A percentile compares a stretch with the other conserved stretches of the same genome.
These are phyloP conservation scores for Cercospora nicotianae DNA, from an alignment of 2,329 filamentous ascomycete species.

Conservation along the genomic window DNA sequence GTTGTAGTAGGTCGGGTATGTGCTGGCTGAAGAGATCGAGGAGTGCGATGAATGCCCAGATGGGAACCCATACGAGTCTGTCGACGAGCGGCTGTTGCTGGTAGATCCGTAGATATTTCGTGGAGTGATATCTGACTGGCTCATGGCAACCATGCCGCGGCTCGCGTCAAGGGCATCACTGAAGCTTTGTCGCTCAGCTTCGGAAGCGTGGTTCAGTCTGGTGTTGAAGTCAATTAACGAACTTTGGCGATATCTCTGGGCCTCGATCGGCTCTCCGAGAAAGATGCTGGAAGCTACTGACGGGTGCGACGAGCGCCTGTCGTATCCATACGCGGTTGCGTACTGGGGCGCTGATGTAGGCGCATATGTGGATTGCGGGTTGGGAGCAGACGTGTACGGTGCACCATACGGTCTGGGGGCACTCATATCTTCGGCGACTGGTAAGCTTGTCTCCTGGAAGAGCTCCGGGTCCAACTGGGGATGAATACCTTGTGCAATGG, in stretches of 20 bases:
- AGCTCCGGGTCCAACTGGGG: constrained; percentile 55
- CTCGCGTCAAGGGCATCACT: constrained; percentile 90
- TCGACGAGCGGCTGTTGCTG: constrained; percentile 57
- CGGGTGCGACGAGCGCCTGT: constrained; percentile 79
- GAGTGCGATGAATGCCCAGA: constrained; percentile 81
- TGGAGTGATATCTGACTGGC: constrained; percentile 78
- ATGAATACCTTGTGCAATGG: constrained; percentile 69
- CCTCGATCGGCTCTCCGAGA: constrained; percentile 50
- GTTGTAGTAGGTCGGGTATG: constrained; percentile 76
- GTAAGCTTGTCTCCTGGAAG: constrained; percentile 66
- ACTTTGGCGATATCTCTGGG: constrained; percentile 55
- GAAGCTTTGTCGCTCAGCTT: constrained; percentile 67
- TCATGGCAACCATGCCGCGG: constrained; percentile 92
- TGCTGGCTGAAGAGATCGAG: constrained; percentile 80
- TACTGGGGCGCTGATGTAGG: constrained; percentile 70
- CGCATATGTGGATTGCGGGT: constrained; percentile 67
- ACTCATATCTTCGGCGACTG: constrained; percentile 69
- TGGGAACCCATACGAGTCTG: constrained; percentile 91
- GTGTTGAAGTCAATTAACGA: constrained; percentile 64
- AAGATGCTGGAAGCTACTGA: constrained; percentile 64
- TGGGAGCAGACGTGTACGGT: constrained; percentile 67
- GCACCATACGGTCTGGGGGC: constrained; percentile 70
- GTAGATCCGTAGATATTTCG: constrained; percentile 79
- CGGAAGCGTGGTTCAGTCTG: constrained; percentile 57
- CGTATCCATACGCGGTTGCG: constrained; percentile 60